Base-by-base conservation (phyloP, 192 early-diverging fungal genomes). In the Coemansia sp. region DNA sequence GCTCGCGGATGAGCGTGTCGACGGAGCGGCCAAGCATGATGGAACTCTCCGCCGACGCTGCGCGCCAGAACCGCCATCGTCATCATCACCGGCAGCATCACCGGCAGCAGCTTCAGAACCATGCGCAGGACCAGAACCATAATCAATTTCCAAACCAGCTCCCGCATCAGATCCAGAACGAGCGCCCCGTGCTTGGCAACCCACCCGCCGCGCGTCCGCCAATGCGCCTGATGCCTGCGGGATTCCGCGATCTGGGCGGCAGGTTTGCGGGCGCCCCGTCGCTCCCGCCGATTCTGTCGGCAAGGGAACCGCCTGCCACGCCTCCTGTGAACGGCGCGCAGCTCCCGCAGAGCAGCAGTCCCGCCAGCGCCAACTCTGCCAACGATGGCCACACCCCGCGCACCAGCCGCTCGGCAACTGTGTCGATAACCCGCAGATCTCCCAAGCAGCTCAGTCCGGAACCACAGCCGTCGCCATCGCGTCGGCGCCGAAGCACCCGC, bases 21-120 rank as follows among this genome's bases (percentile, higher is more conserved):
- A 77, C 80, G 0, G 80, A 82, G 68, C 74, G 80, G 26, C 80
- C 80, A 18, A 82, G 67, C 48, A n/a, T 77, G 37, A 39, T 74
- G 74, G 80, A 82, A 66, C 55, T 82, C 10, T 37, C 12, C 37
- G 13, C 48, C 8, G 51, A 22, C 51, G 8, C 6, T 26, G 21
- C 21, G 21, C 19, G 26, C 51, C 51, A 19, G 22, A 19, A 11
- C 51, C 21, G 21, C 9, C 51, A 4, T 4, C 32, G 4, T 12
- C 41, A 42, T 42, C 42, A 52, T 18, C 12, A 64, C 32, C 26
- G 43, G 40, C 43, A 15, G 26, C n/a, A 54, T 22, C 19, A 54
- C 51, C 51, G 21, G 22, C 51, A 22, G 21, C 21, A 26, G 22
- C 51, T 32, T 9, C 19, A 21, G 51, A 19, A 21, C 49, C 49